Base-by-base conservation (phyloP, 495 filamentous ascomycete genomes). In the Hypoxylon lenormandii region DNA sequence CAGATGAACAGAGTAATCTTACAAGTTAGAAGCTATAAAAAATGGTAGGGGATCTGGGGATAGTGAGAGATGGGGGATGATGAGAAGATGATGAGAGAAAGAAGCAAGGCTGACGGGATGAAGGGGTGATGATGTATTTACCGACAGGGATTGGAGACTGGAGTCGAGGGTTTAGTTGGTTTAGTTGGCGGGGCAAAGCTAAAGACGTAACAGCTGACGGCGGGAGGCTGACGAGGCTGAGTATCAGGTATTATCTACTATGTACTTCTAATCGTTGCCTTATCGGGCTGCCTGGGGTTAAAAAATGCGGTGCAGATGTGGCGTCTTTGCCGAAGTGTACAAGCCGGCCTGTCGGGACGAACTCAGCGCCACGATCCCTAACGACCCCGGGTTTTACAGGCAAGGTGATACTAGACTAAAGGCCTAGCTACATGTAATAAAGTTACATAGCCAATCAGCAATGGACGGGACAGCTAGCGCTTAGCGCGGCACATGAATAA, bases 181-280 rank as follows among this genome's bases (percentile, higher is more conserved):
- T 26, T 26, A 26, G 16, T 56, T 56, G 56, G 66, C 60, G 60
- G 66, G 66, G 60, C 46, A 62, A 19, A 19, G 33, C 19, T 54
- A 60, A 22, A 22, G 43, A 22, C 4, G 3, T 16, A 60, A 46
- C 66, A 56, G 60, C 66, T 70, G 66, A 70, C 60, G 47, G 26
- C 47, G 49, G 43, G 42, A 64, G 55, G 66, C 60, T 64, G 36
- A 70, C 60, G 21, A 70, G 66, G 66, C 66, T 70, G 60, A 53
- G 11, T 1, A 8, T 52, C n/a, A n/a, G n/a, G n/a, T n/a, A n/a
- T n/a, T n/a, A 26, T 26, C 5, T 52, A 52, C n/a, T 47, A 51
- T 45, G 6, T 33, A 11, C 18, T 2, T 23, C 46, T n/a, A 19
- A 42, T 42, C 38, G 15, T 45, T 45, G 15, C 42, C 28, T 60